phyloP scores from a whole-genome alignment of 192 early-diverging fungal genomes.

The Geranomyces variabilis region DNA sequence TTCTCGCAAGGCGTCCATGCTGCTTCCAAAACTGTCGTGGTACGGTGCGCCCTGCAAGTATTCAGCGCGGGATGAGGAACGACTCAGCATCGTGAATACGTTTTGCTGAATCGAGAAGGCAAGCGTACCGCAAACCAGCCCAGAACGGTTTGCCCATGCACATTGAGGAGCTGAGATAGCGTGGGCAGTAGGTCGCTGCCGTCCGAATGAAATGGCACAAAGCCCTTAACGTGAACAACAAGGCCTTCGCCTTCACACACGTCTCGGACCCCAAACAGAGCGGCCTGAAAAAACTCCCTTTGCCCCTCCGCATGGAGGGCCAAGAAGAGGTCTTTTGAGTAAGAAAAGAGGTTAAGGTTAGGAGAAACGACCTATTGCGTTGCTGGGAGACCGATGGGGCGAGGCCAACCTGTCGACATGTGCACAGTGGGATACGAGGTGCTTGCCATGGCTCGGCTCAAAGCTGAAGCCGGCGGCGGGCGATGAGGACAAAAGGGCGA shows the following conservation, averaged over 20 bases:
- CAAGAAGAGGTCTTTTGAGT: slow-evolving; percentile 22
- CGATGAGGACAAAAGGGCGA: too few relatives aligned
- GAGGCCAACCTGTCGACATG: slow-evolving; percentile 28
- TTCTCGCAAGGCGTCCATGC: slow-evolving; percentile 7
- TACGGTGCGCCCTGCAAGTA: slow-evolving; percentile 22
- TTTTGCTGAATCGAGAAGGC: neutral
- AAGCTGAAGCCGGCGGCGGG: neutral
- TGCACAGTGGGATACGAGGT: slow-evolving; percentile 21
- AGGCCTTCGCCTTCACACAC: slow-evolving; percentile 22
- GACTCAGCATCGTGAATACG: too few relatives aligned
- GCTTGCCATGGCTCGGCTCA: slow-evolving; percentile 19
- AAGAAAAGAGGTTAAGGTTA: neutral
- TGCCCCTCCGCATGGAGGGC: slow-evolving; percentile 28
- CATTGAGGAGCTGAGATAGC: slow-evolving; percentile 14
- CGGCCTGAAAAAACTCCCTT: slow-evolving; percentile 23
- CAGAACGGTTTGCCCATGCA: slow-evolving; percentile 27
- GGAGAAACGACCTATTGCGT: too few relatives aligned
- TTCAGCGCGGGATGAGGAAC: too few relatives aligned
- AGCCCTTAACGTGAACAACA: slow-evolving; percentile 32
- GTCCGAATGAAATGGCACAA: slow-evolving; percentile 29
- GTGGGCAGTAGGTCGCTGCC: slow-evolving; percentile 13
- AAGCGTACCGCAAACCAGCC: slow-evolving; percentile 34
- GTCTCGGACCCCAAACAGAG: slow-evolving; percentile 29
- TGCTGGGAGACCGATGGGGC: too few relatives aligned
- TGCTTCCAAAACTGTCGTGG: slow-evolving; percentile 18